Conservation (phyloP, 1,139 yeast genomes). For the Meyerozyma carpophila region DNA sequence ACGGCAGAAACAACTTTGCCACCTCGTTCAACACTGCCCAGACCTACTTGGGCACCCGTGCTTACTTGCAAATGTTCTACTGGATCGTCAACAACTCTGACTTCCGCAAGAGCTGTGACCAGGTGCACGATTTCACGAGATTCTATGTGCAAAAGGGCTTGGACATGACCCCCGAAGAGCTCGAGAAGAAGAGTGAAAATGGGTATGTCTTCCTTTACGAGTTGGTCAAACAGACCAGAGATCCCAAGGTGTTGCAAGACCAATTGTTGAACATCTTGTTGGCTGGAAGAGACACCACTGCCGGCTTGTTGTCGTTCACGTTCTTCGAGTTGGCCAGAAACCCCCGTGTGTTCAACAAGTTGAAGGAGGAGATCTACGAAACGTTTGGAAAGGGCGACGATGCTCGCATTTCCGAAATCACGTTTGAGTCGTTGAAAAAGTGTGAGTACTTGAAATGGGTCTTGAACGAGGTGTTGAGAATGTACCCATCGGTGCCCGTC, state of each 20-base stretch:
- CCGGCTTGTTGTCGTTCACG: slow-evolving; percentile 23
- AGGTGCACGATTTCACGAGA: slow-evolving; percentile 29
- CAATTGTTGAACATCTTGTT: slow-evolving; percentile 26
- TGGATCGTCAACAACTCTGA: slow-evolving; percentile 22
- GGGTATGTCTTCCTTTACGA: slow-evolving; percentile 25
- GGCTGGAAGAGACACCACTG: slow-evolving; percentile 31
- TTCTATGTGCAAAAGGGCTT: slow-evolving; percentile 27
- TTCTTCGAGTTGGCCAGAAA: slow-evolving; percentile 20
- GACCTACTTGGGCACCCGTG: slow-evolving; percentile 23
- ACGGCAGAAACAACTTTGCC: slow-evolving; percentile 19
- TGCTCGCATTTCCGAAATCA: slow-evolving; percentile 20
- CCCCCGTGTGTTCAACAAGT: slow-evolving; percentile 18
- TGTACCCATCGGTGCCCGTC: slow-evolving; percentile 23
- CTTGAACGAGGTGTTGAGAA: slow-evolving; percentile 19
- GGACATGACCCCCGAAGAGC: slow-evolving; percentile 16
- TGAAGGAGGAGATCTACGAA: slow-evolving; percentile 16
- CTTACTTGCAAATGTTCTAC: slow-evolving; percentile 24
- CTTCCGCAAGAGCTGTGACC: slow-evolving; percentile 22
- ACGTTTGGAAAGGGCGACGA: slow-evolving; percentile 21
- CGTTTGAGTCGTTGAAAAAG: slow-evolving; percentile 21
- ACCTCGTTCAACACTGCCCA: slow-evolving; percentile 29
- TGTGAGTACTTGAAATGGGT: slow-evolving; percentile 22
- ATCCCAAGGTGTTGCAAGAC: slow-evolving; percentile 21
- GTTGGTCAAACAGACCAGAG: slow-evolving; percentile 22
- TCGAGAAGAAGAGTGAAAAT: slow-evolving; percentile 15